Base-by-base conservation (phyloP, 768 basidiomycete species). In the Fomitopsis pulvina region DNA sequence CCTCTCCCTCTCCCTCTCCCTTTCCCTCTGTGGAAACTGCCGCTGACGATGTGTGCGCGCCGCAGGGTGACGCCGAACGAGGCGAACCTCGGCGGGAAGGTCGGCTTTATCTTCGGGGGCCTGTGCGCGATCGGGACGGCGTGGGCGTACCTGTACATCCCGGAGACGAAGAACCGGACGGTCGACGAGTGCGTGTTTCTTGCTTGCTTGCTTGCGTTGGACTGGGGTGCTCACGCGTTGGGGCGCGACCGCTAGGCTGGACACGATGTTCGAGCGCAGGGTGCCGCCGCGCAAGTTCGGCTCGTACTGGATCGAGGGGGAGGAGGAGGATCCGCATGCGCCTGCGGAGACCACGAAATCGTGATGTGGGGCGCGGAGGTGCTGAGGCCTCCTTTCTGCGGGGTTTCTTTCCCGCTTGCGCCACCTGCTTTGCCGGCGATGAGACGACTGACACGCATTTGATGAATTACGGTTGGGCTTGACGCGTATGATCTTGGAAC, bases 51-150 rank as follows among this genome's bases (percentile, higher is more conserved):
- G 29, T 47, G 45, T 29, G 45, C 45, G 5, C 18, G 14, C 34
- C 6, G 16, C 21, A 47, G 45, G 16, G 45, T 47, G 9, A 48
- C 43, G 5, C 47, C 47, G 12, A 39, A 48, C 25, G 47, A 48
- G 47, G 47, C 47, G 37, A 48, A 48, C 27, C 47, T 48, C 39
- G 40, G 47, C n/a, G 47, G 47, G 4, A 48, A 48, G 39, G 47
- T 48, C 24, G 47, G 47, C 39, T 48, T 48, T 26, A 48, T 48
- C 22, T 48, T 48, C 20, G 47, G 47, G 6, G 47, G 47, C 9
- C 47, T 48, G 4, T 24, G 21, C 25, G 45, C 28, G 8, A 16
- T 47, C 32, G 45, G 45, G 4, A 47, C 28, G 4, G 34, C 25
- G 4, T 47, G 45, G 45, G 45, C 26, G 27, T 47, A 47, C 32